Conservation (phyloP, 2,329 filamentous ascomycete species). For the Clarireedia hainanense region DNA sequence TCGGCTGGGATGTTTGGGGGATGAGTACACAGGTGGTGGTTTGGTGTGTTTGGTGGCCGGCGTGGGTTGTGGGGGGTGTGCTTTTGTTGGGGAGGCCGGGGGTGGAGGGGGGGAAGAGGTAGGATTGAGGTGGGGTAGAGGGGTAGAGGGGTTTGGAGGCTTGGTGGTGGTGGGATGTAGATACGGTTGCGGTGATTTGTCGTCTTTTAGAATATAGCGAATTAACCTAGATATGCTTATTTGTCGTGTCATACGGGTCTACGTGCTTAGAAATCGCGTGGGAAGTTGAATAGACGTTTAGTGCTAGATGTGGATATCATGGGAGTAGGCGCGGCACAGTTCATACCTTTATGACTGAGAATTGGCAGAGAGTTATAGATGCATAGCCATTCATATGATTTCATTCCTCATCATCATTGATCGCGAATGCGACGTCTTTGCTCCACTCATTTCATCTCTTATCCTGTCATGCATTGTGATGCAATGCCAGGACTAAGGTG, state of each 20-base stretch:
- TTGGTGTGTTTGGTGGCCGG: constrained; percentile 96
- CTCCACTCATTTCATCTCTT: constrained; percentile 5
- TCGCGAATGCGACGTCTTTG: neutral
- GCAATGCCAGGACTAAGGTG: constrained; percentile 9
- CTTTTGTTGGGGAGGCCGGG: constrained; percentile 40
- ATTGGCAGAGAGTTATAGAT: neutral
- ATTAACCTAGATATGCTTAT: too few relatives aligned
- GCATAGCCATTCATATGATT: neutral
- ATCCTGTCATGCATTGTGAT: neutral
- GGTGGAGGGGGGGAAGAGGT: neutral
- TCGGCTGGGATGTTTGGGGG: constrained; percentile 84
- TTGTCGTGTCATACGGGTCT: too few relatives aligned
- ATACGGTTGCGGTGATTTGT: too few relatives aligned
- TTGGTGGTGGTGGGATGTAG: neutral
- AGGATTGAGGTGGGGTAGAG: neutral
- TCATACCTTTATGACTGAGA: neutral
- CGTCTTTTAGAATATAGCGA: neutral
- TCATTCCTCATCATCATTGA: neutral
- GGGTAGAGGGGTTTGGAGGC: neutral
- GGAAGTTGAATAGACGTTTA: too few relatives aligned
- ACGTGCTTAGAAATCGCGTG: too few relatives aligned
- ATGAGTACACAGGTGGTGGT: constrained; percentile 83
- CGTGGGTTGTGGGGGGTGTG: constrained; percentile 64
- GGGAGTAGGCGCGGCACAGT: too few relatives aligned
- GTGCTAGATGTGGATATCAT: too few relatives aligned